A percentile compares a stretch with the other conserved stretches of the same genome.
phyloP scores from a whole-genome alignment of 805 yeast genomes.

The Kodamaea fukazawae region DNA sequence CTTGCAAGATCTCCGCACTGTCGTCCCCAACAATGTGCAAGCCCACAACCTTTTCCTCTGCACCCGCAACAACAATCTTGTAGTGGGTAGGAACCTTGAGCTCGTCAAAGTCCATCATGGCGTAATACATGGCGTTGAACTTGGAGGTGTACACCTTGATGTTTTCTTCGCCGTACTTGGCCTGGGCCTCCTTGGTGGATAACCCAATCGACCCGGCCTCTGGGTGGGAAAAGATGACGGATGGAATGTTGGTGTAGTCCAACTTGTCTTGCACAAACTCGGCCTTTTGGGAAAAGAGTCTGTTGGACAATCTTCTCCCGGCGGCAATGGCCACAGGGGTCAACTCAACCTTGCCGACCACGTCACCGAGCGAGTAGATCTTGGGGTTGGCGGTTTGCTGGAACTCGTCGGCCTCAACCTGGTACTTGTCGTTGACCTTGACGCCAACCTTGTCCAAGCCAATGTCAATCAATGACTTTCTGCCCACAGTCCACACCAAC shows the following conservation, averaged over 20 bases:
- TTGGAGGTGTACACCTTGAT: conserved; percentile 78
- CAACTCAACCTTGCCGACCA: conserved; percentile 86
- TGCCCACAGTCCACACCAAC: conserved; percentile 92
- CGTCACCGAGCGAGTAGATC: conserved; percentile 89
- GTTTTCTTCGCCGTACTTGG: conserved; percentile 74
- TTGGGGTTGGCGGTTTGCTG: conserved; percentile 74
- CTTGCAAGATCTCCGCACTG: conserved; percentile 92
- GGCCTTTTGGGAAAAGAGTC: conserved; percentile 79
- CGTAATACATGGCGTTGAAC: conserved; percentile 91
- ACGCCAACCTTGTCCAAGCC: conserved; percentile 78
- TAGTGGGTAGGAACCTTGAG: conserved; percentile 84
- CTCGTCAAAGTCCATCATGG: conserved; percentile 62
- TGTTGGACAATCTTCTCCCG: conserved; percentile 88
- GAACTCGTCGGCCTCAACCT: conserved; percentile 79
- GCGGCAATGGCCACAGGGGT: conserved; percentile 99
- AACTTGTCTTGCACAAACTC: conserved; percentile 69
- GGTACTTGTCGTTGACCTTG: conserved; percentile 54
- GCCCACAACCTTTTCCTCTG: conserved; percentile 91
- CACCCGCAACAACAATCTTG: conserved; percentile 74
- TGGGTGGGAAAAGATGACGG: conserved; percentile 97
- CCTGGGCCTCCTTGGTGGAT: conserved; percentile 72
- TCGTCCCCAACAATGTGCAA: conserved; percentile 90
- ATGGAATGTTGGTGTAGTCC: conserved; percentile 84
- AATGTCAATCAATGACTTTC: conserved; percentile 71
- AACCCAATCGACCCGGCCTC: conserved; percentile 95